Evolutionary conservation across 2,329 filamentous ascomycete genomes (phyloP).

Genomic region (Sclerotinia trifoliorum): DNA sequence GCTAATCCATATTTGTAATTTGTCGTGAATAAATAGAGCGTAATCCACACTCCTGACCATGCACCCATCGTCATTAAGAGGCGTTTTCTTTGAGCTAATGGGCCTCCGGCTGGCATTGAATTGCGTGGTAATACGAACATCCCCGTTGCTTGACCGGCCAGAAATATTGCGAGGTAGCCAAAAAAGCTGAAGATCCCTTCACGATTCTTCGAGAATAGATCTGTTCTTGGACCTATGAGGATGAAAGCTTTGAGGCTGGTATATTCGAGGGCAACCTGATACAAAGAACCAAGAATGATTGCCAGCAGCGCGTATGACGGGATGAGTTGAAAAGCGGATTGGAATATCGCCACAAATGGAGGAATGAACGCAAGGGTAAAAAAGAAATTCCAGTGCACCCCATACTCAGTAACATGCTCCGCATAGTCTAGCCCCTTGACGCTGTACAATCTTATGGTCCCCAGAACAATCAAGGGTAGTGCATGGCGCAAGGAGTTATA

Average conservation of each 20-base stretch:
- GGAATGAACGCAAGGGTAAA: constrained; percentile 89
- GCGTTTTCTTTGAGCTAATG: constrained; percentile 51
- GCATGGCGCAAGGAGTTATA: constrained; percentile 72
- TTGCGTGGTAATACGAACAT: constrained; percentile 71
- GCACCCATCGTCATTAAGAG: constrained; percentile 62
- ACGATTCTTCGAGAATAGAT: constrained; percentile 83
- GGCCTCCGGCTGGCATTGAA: constrained; percentile 46
- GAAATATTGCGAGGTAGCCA: constrained; percentile 92
- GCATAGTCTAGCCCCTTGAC: constrained; percentile 96
- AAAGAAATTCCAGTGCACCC: constrained; percentile 99
- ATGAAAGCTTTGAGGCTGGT: constrained; percentile 81
- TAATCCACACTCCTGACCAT: constrained; percentile 67
- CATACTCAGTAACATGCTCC: constrained; percentile 96
- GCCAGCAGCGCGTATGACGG: constrained; percentile 77
- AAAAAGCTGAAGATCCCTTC: constrained; percentile 95
- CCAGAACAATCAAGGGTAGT: constrained; percentile 76
- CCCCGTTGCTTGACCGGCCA: constrained; percentile 82
- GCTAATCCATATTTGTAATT: constrained; percentile 68
- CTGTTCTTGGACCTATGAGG: constrained; percentile 73
- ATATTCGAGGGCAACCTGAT: constrained; percentile 73
- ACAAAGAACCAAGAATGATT: constrained; percentile 63
- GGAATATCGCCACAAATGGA: constrained; percentile 82
- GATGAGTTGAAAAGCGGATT: constrained; percentile 66
- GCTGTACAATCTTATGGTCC: constrained; percentile 76
- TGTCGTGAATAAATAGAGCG: constrained; percentile 68